These are phyloP conservation scores for Botryotinia globosa DNA, from an alignment of 2,329 filamentous ascomycete species.

Conservation along the genomic window DNA sequence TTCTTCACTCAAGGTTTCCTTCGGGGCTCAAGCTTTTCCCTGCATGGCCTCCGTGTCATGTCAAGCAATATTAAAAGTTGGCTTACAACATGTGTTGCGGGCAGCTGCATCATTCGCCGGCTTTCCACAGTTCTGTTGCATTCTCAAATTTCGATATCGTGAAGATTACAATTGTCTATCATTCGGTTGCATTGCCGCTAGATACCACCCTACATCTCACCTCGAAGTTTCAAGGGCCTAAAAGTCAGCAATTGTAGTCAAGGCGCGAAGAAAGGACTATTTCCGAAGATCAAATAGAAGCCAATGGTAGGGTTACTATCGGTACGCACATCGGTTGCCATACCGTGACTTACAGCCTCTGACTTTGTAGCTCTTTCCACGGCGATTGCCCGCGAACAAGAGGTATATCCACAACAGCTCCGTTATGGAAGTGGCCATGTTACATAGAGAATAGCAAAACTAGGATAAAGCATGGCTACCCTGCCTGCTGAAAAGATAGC, in stretches of 20 bases:
- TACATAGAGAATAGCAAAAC: slow-evolving; percentile 5
- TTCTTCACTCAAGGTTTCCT: not conserved
- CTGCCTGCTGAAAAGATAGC: not conserved
- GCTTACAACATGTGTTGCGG: not conserved
- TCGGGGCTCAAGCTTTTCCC: slow-evolving; percentile 3
- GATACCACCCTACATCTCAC: slow-evolving; percentile 13
- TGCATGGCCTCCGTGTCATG: not conserved
- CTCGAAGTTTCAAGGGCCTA: not conserved
- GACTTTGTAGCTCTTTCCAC: not conserved
- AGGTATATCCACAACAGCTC: not conserved
- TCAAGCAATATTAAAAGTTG: not conserved
- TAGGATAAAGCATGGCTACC: slow-evolving; percentile 8
- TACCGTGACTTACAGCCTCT: not conserved
- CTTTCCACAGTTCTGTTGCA: not conserved
- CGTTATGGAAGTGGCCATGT: not conserved
- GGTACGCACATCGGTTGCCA: not conserved
- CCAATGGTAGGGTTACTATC: not conserved
- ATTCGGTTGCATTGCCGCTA: not conserved
- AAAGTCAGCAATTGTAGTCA: slow-evolving; percentile 8
- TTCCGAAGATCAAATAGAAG: not conserved
- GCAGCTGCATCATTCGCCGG: slow-evolving; percentile 9
- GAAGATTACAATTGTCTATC: not conserved
- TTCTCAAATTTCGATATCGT: slow-evolving; percentile 1
- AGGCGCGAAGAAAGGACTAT: not conserved
- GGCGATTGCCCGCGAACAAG: not conserved